A percentile compares a stretch with the other conserved stretches of the same genome.
Evolutionary conservation across 345 rosid species (phyloP).

Genomic region (Citrus glauca): DNA sequence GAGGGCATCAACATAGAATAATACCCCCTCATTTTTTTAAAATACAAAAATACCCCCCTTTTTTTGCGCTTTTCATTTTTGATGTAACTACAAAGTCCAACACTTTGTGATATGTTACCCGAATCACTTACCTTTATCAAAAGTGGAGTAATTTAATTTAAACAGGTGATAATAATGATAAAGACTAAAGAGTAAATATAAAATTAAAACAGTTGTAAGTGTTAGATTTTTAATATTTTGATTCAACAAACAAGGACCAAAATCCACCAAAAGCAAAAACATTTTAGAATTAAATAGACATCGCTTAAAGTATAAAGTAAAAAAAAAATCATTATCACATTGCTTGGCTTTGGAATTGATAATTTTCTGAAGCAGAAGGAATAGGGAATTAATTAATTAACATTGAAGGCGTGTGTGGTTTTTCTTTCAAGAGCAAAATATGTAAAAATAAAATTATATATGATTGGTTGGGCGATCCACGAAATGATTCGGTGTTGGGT

Average conservation of each 20-base stretch:
- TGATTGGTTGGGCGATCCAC: too few species aligned
- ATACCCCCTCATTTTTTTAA: too few species aligned
- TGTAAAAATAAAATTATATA: too few species aligned
- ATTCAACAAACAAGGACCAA: background rate
- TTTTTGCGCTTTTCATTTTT: too few species aligned
- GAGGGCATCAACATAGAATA: background rate
- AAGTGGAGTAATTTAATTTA: background rate
- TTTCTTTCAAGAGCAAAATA: background rate
- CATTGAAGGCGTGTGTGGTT: background rate
- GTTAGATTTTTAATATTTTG: background rate
- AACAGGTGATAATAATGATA: background rate
- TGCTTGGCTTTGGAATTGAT: too few species aligned
- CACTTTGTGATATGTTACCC: background rate
- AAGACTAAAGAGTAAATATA: background rate
- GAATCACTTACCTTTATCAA: background rate
- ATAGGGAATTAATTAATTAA: background rate
- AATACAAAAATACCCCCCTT: too few species aligned
- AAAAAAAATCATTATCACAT: too few species aligned
- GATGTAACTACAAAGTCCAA: background rate
- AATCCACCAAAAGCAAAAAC: background rate
- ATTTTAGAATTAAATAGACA: background rate
- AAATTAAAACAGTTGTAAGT: background rate
- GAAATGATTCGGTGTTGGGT: background rate
- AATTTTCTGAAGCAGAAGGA: too few species aligned
- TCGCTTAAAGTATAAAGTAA: too few species aligned